Conservation (phyloP, 768 basidiomycete species). For the Leccinum ochraceum region DNA sequence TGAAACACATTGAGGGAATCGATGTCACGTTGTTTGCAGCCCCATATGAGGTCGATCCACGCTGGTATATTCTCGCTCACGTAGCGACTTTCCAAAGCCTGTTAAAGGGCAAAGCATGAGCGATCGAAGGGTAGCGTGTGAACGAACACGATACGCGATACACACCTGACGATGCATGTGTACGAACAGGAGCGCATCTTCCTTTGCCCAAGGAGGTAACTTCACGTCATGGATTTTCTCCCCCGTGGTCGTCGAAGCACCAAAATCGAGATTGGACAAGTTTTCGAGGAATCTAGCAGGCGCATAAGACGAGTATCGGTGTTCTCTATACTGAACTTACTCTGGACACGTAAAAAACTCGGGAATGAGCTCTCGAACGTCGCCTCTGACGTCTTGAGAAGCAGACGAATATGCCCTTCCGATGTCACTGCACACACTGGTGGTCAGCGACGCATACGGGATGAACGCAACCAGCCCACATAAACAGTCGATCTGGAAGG, state of each 20-base stretch:
- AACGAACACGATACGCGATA: neutral
- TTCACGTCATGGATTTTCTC: constrained; percentile 87
- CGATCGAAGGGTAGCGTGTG: neutral
- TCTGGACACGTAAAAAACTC: constrained; percentile 87
- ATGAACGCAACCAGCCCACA: constrained; percentile 38
- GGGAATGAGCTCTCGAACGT: constrained; percentile 91
- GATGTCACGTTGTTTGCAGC: constrained; percentile 77
- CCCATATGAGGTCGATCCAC: constrained; percentile 97
- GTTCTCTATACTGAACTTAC: constrained; percentile 35
- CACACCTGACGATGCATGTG: constrained; percentile 71
- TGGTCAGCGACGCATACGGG: constrained; percentile 9
- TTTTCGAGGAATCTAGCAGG: constrained; percentile 79
- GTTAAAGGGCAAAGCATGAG: neutral
- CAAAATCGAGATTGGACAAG: constrained; percentile 75
- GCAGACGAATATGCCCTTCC: constrained; percentile 84
- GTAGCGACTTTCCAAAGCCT: constrained; percentile 87
- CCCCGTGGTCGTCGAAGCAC: constrained; percentile 66
- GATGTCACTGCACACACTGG: constrained; percentile 59
- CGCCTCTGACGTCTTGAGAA: constrained; percentile 83
- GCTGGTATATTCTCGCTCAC: constrained; percentile 81
- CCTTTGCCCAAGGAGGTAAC: constrained; percentile 86
- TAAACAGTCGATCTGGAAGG: constrained; percentile 83
- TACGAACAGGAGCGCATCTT: constrained; percentile 83
- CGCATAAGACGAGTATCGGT: neutral
- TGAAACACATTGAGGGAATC: constrained; percentile 85